phyloP scores from a whole-genome alignment of 1,284 basidiomycete species.

The Tilletiopsis washingtonensis region DNA sequence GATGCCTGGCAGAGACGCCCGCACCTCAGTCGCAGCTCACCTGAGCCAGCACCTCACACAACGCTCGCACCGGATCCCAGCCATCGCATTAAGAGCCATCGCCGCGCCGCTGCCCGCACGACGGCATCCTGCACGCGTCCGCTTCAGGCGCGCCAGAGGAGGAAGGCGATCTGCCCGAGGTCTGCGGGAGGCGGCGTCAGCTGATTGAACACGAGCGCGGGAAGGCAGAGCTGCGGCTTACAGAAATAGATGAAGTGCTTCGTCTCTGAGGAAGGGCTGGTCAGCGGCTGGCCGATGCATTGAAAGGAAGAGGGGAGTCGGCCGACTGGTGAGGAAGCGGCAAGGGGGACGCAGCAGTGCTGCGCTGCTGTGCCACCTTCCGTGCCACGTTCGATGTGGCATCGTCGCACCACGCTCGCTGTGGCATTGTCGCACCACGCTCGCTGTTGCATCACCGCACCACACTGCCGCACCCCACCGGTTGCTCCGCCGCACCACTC shows the following conservation, averaged over 20 bases:
- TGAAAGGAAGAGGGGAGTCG: neutral
- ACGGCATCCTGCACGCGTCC: no score
- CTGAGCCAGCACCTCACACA: no score
- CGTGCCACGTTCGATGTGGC: neutral
- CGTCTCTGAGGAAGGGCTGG: constrained; percentile 21
- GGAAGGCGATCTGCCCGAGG: constrained; percentile 42
- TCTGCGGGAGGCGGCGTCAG: constrained; percentile 17
- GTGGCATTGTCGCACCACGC: neutral
- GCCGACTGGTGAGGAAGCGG: neutral
- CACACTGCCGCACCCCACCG: no score
- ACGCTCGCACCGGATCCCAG: no score
- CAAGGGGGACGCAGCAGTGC: neutral
- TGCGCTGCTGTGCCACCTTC: neutral
- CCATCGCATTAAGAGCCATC: no score
- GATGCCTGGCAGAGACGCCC: no score
- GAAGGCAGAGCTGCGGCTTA: constrained; percentile 14
- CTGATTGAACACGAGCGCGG: neutral
- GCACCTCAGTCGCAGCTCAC: no score
- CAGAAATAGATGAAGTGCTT: constrained; percentile 48
- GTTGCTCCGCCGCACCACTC: constrained; percentile 49
- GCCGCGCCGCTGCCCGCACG: no score
- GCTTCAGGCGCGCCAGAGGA: constrained; percentile 46
- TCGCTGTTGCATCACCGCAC: no score
- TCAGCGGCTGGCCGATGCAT: no score
- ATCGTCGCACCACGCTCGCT: neutral